Evolutionary conservation across 495 filamentous ascomycete species (phyloP).

Genomic region (Clohesyomyces aquaticus): DNA sequence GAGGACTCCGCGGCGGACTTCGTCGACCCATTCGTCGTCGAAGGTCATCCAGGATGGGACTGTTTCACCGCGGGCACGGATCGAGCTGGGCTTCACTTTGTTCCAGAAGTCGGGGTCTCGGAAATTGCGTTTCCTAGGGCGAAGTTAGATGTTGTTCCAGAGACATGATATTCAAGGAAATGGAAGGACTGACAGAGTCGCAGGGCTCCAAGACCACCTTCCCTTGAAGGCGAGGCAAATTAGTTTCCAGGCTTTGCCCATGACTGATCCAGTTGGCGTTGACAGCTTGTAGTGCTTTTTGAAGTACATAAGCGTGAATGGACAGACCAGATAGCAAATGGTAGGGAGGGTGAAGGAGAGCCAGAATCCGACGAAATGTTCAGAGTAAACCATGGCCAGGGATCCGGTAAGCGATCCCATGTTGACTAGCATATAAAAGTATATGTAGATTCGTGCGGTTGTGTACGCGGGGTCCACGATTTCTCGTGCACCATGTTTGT

Average conservation of each 20-base stretch:
- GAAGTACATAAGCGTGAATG: constrained; percentile 19
- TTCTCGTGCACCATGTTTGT: constrained; percentile 51
- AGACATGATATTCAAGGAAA: not conserved
- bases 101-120: constrained; percentile 37
- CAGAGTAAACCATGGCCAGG: constrained; percentile 66
- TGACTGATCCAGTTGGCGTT: constrained; percentile 29
- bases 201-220: constrained; percentile 25
- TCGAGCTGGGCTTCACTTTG: constrained; percentile 28
- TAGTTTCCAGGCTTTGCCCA: constrained; percentile 29
- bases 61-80: constrained; percentile 14
- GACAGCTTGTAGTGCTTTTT: constrained; percentile 26
- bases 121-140: constrained; percentile 25
- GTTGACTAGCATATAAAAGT: constrained; percentile 73
- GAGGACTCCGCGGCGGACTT: constrained; percentile 39
- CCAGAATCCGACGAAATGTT: constrained; percentile 80
- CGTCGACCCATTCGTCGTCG: constrained; percentile 45
- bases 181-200: constrained; percentile 13
- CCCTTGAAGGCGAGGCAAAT: constrained; percentile 30
- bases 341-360: constrained; percentile 46
- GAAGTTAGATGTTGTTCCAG: not conserved
- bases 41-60: constrained; percentile 35
- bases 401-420: constrained; percentile 61
- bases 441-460: constrained; percentile 60
- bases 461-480: constrained; percentile 72
- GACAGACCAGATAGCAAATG: constrained; percentile 27